Evolutionary conservation across 1,284 basidiomycete species (phyloP), one percentile per base, ranked within the genome.

Genomic region (Inonotus obliquus): DNA sequence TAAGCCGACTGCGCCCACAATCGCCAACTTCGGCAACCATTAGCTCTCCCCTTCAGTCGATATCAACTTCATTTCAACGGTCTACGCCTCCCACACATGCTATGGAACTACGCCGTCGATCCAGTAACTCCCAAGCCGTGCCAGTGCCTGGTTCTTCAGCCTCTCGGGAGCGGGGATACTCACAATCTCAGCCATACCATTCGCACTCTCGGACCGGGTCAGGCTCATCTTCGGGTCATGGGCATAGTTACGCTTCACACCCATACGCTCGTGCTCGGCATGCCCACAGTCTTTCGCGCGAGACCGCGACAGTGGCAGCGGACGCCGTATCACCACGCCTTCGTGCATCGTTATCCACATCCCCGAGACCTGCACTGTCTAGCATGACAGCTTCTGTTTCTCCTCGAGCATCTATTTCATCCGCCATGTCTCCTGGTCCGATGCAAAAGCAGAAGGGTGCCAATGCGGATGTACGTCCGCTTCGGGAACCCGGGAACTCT

Each of bases 161-260:
- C 11, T 41, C 32, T 44, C 51, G 39, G 17, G 37, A 44, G 41
- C 48, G 55, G 25, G 35, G 19, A n/a, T 45, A 27, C 39, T 48
- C 54, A 27, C 60, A 49, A 21, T 54, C 61, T 11, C 51, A 61
- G 25, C 56, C 60, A 2, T 19, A 52, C 19, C 37, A 57, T 23
- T 41, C 60, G 17, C 60, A 56, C 35, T 61, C 60, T 11, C 54
- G 61, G 10, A 62, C 55, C 1, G 61, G 61, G 17, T 58, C 56
- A 27, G 45, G 41, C 29, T 62, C 59, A 13, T 61, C 59, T 0
- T 61, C 61, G 21, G 57, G 61, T n/a, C 56, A 59, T 29, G 61
- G 61, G 3, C 39, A 59, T 23, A 32, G 54, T 13, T 44, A 49
- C 17, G 19, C 25, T n/a, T 48, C 54, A 10, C 61, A 59, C 17